Conservation (phyloP, 495 filamentous ascomycete species). For the Aspergillus affinis region DNA sequence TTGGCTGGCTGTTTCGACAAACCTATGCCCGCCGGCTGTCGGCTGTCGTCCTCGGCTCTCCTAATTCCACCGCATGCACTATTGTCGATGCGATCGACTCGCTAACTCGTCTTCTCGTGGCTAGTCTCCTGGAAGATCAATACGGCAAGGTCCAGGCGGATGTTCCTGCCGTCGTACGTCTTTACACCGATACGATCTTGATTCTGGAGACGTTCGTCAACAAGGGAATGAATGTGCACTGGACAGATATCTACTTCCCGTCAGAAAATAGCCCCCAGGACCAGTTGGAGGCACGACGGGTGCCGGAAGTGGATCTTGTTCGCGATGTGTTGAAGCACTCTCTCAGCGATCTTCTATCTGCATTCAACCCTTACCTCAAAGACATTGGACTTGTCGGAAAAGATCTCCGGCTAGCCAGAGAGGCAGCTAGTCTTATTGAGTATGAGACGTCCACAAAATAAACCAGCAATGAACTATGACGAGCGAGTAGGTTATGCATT, state of each 20-base stretch:
- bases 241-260: conserved; percentile 72
- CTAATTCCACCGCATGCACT: conserved; percentile 60
- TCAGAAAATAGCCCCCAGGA: conserved; percentile 41
- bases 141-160: conserved; percentile 83
- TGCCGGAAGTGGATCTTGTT: conserved; percentile 63
- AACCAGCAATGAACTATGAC: neutral
- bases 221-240: conserved; percentile 61
- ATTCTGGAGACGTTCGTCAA: conserved; percentile 68
- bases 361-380: conserved; percentile 68
- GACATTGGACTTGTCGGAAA: conserved; percentile 62
- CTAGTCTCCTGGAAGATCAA: conserved; percentile 77
- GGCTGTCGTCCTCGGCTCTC: conserved; percentile 65
- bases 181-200: conserved; percentile 63
- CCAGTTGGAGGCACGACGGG: conserved; percentile 37
- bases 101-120: conserved; percentile 65
- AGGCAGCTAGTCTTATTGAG: conserved; percentile 50
- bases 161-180: conserved; percentile 68
- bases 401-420: conserved; percentile 69
- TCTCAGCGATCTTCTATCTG: conserved; percentile 58
- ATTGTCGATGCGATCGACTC: conserved; percentile 71
- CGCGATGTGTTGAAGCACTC: conserved; percentile 56
- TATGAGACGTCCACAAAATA: conserved; percentile 13
- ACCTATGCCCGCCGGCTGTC: conserved; percentile 61
- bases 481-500: neutral
- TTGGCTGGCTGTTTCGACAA: conserved; percentile 71